A percentile compares a stretch with the other conserved stretches of the same genome.
These are phyloP conservation scores for Eragrostis curvula DNA, from an alignment of 176 grass and related monocot genomes.

Conservation along the genomic window DNA sequence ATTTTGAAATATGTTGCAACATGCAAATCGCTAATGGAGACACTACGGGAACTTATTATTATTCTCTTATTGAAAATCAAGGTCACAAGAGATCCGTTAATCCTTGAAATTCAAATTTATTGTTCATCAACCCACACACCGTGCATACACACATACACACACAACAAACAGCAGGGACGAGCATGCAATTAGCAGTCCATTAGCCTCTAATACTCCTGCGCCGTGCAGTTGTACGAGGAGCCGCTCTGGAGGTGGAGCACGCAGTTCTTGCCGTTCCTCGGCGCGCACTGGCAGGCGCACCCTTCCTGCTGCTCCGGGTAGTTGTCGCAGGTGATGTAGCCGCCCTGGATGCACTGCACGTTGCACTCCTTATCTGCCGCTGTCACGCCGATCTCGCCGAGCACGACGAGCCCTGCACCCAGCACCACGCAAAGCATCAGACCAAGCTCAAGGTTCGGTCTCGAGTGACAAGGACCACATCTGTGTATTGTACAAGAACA, in stretches of 20 bases:
- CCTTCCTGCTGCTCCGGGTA: conserved; percentile 38
- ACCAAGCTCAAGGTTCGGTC: background rate
- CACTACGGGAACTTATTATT: too few relatives aligned
- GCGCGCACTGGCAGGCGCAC: conserved; percentile 40
- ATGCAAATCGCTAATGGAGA: too few relatives aligned
- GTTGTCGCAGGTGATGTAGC: conserved; percentile 51
- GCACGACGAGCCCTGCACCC: conserved; percentile 14
- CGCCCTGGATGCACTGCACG: conserved; percentile 39
- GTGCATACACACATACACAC: too few relatives aligned
- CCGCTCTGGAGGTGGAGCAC: conserved; percentile 4
- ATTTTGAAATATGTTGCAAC: too few relatives aligned
- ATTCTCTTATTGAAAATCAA: too few relatives aligned
- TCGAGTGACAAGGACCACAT: background rate
- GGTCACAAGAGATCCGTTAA: too few relatives aligned
- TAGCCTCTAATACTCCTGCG: background rate
- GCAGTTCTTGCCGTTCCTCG: conserved; percentile 39
- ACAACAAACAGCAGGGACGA: too few relatives aligned
- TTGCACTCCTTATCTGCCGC: background rate
- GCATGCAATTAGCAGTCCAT: too few relatives aligned
- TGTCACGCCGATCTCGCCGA: background rate
- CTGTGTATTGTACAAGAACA: background rate
- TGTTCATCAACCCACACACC: too few relatives aligned
- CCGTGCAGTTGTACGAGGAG: background rate
- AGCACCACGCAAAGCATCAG: background rate
- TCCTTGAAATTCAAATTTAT: too few relatives aligned